phyloP scores from a whole-genome alignment of 352 stramenopile genomes.

The Globisporangium spinosum region DNA sequence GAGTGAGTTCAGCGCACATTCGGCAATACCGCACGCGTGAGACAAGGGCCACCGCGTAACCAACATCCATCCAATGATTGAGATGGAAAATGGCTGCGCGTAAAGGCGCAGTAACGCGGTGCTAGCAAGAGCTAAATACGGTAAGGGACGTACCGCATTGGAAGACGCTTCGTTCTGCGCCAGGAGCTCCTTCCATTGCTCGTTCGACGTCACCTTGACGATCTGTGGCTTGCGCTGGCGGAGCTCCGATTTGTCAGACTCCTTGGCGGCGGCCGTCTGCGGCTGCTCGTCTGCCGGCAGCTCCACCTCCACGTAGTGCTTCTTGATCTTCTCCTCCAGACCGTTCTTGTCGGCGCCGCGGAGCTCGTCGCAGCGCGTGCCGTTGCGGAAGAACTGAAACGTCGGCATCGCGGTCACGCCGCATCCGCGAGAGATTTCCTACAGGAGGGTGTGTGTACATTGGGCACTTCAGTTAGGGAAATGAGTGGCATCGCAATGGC shows the following conservation, averaged over 20 bases:
- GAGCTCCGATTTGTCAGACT: conserved; percentile 23
- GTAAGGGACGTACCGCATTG: conserved; percentile 35
- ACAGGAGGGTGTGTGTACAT: neutral
- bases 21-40: neutral
- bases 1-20: conserved; percentile 7
- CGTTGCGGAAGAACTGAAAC: conserved; percentile 94
- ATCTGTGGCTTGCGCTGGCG: conserved; percentile 59
- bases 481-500: too few species aligned
- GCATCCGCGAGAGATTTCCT: conserved; percentile 57
- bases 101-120: neutral
- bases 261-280: conserved; percentile 14
- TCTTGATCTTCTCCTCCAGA: conserved; percentile 61
- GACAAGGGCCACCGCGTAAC: neutral
- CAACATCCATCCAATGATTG: neutral
- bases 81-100: neutral
- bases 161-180: conserved; percentile 37
- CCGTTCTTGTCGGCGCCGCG: conserved; percentile 71
- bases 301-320: conserved; percentile 79
- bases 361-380: conserved; percentile 87
- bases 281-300: conserved; percentile 61
- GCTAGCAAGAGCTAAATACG: neutral
- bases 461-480: neutral
- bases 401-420: conserved; percentile 92
- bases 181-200: conserved; percentile 52
- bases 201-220: conserved; percentile 40